These are phyloP conservation scores for Alternaria atra DNA, from an alignment of 2,329 filamentous ascomycete species.

Conservation along the genomic window DNA sequence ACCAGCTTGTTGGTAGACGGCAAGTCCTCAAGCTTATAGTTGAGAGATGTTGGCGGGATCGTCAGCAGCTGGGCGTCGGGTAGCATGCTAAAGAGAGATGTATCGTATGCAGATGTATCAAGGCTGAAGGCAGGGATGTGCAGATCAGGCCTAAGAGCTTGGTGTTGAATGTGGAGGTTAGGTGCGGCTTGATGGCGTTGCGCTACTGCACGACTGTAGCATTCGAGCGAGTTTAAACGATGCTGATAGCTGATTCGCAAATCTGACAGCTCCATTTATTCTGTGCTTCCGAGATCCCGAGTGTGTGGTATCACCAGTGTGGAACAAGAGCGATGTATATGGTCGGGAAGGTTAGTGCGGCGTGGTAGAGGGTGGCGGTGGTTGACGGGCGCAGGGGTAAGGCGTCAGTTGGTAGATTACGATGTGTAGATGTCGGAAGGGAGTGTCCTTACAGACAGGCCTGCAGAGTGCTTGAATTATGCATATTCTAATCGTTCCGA, in stretches of 20 bases:
- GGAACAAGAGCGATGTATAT: constrained; percentile 36
- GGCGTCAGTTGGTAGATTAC: constrained; percentile 26
- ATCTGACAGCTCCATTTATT: constrained; percentile 20
- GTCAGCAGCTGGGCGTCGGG: constrained; percentile 42
- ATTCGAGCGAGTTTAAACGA: constrained; percentile 38
- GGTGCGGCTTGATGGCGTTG: constrained; percentile 38
- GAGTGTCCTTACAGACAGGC: constrained; percentile 28
- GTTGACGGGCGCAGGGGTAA: constrained; percentile 30
- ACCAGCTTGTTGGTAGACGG: constrained; percentile 31
- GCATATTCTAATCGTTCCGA: constrained; percentile 21
- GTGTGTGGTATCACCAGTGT: constrained; percentile 32
- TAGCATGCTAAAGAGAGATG: constrained; percentile 42
- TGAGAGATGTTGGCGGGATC: constrained; percentile 33
- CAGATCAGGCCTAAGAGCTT: constrained; percentile 30
- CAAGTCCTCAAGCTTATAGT: constrained; percentile 33
- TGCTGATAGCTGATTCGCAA: constrained; percentile 29
- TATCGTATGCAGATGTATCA: constrained; percentile 32
- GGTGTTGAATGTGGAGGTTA: constrained; percentile 36
- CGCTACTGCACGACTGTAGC: constrained; percentile 43
- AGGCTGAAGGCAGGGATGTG: constrained; percentile 37
- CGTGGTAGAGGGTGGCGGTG: constrained; percentile 30
- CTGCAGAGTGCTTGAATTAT: constrained; percentile 20
- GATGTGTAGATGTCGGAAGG: constrained; percentile 32
- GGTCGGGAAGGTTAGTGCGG: constrained; percentile 33
- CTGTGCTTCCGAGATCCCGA: constrained; percentile 27